Percentiles rank a stretch among this genome's conserved stretches.
phyloP scores from a whole-genome alignment of 306 rosid species.

The Abrus precatorius region DNA sequence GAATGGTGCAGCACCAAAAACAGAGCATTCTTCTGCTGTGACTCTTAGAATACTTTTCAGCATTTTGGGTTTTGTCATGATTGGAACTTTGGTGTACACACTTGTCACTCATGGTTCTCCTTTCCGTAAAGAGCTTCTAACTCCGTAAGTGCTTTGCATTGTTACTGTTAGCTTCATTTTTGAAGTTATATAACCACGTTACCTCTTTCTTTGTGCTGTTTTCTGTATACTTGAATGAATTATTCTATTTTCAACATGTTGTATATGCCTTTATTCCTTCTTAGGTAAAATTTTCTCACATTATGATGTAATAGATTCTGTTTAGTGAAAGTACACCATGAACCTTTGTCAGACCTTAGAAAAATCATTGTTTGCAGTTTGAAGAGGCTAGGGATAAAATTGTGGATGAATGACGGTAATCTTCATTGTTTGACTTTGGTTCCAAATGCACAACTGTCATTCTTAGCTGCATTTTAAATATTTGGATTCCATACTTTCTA shows the following conservation, averaged over 20 bases:
- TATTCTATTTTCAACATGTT: conserved; percentile 21
- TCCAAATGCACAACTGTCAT: conserved; percentile 16
- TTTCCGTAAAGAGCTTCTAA: conserved; percentile 74
- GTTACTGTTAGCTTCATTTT: conserved; percentile 8
- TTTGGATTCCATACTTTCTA: conserved; percentile 14
- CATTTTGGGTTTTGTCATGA: conserved; percentile 73
- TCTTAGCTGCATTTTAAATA: conserved; percentile 13
- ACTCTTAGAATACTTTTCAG: conserved; percentile 64
- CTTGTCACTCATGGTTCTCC: conserved; percentile 79
- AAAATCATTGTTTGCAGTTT: conserved; percentile 26
- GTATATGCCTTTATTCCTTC: not conserved
- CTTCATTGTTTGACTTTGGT: conserved; percentile 30
- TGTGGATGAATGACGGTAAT: conserved; percentile 10
- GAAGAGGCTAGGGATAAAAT: conserved; percentile 1
- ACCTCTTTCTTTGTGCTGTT: conserved; percentile 33
- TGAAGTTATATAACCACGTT: conserved; percentile 3
- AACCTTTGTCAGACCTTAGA: conserved; percentile 17
- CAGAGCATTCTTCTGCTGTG: conserved; percentile 51
- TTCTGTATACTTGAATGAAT: conserved; percentile 18
- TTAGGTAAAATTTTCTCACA: not conserved
- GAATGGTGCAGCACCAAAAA: conserved; percentile 52
- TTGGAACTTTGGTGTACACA: conserved; percentile 75
- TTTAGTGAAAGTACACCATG: not conserved
- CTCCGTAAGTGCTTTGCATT: conserved; percentile 74
- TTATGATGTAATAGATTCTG: conserved; percentile 24